Evolutionary conservation across 2,329 filamentous ascomycete genomes (phyloP).

Genomic region (Scytalidium sp.): DNA sequence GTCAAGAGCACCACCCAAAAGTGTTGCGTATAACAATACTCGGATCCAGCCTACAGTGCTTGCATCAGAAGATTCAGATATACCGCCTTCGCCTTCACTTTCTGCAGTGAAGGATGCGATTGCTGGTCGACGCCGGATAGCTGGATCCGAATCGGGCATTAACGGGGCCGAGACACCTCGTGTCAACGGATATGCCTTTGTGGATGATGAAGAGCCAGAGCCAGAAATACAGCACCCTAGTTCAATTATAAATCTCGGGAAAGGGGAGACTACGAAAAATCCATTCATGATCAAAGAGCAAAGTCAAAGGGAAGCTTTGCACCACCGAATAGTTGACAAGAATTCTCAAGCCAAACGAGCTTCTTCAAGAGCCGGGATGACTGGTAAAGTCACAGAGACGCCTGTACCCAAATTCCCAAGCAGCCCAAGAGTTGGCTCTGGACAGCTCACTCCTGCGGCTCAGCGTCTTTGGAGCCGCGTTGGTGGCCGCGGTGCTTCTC

Average conservation of each 20-base stretch:
- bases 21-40: conserved; percentile 80
- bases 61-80: conserved; percentile 32
- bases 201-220: conserved; percentile 70
- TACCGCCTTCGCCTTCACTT: conserved; percentile 76
- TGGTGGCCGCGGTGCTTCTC: conserved; percentile 33
- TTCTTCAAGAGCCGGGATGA: conserved; percentile 55
- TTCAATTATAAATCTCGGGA: conserved; percentile 54
- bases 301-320: conserved; percentile 74
- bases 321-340: conserved; percentile 82
- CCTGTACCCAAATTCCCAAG: conserved; percentile 70
- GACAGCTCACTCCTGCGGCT: conserved; percentile 70
- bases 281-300: conserved; percentile 79
- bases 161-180: conserved; percentile 74
- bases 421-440: conserved; percentile 52
- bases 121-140: conserved; percentile 62
- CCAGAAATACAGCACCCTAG: conserved; percentile 37
- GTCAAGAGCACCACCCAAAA: conserved; percentile 73
- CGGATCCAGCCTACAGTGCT: conserved; percentile 57
- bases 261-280: conserved; percentile 63
- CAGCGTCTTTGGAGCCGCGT: conserved; percentile 65
- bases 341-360: conserved; percentile 70
- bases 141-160: conserved; percentile 57
- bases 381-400: conserved; percentile 54
- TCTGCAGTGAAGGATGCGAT: conserved; percentile 84
- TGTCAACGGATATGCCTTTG: conserved; percentile 91